Percentiles rank a stretch among this genome's conserved stretches.
Conservation (phyloP, 2,329 filamentous ascomycete species). For the Fusarium sp. region DNA sequence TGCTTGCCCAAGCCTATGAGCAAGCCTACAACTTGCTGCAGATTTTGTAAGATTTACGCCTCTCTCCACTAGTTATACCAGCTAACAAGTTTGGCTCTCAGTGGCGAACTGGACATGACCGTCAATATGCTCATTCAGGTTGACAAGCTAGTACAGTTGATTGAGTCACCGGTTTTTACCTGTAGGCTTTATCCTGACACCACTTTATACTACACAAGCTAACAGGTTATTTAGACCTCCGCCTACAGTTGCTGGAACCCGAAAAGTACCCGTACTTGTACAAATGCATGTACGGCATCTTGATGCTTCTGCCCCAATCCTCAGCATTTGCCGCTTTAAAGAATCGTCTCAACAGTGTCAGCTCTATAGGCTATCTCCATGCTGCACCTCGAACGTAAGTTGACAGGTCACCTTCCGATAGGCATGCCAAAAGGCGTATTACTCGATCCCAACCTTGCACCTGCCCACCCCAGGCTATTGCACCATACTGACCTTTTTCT, state of each 20-base stretch:
- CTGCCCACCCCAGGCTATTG: not conserved
- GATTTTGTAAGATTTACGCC: conserved; percentile 78
- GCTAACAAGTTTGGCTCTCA: conserved; percentile 54
- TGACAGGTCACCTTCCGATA: not conserved
- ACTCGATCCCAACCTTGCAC: not conserved
- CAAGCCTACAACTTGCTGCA: conserved; percentile 97
- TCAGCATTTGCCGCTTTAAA: conserved; percentile 97
- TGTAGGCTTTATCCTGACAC: conserved; percentile 70
- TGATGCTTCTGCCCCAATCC: conserved; percentile 99
- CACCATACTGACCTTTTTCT: conserved; percentile 20
- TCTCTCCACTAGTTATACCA: not conserved
- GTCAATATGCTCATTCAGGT: conserved; percentile 99
- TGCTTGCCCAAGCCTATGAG: conserved; percentile 97
- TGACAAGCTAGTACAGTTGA: conserved; percentile 95
- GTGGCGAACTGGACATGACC: conserved; percentile 97
- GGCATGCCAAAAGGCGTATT: not conserved
- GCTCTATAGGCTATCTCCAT: conserved; percentile 95
- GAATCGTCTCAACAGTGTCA: conserved; percentile 96
- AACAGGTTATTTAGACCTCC: conserved; percentile 74
- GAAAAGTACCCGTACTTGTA: conserved; percentile 96
- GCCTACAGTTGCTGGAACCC: conserved; percentile 93
- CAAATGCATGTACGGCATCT: conserved; percentile 95
- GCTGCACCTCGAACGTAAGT: conserved; percentile 81
- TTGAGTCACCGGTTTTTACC: conserved; percentile 98
- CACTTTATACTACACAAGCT: not conserved